Evolutionary conservation across 1,139 yeast species (phyloP).

Genomic region (Taphrina populina): DNA sequence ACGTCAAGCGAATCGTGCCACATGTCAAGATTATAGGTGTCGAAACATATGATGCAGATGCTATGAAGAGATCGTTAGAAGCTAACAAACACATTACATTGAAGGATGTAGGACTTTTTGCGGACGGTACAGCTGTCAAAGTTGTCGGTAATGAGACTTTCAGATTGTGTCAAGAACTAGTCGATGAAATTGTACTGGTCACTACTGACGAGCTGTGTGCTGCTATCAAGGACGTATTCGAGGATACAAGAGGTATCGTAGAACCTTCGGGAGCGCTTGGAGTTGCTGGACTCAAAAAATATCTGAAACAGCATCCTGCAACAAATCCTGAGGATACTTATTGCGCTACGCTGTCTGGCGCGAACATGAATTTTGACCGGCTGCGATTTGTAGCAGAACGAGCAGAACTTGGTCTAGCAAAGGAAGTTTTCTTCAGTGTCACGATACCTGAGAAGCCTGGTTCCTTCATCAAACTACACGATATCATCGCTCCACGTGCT

Average conservation of each 20-base stretch:
- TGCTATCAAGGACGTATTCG: conserved; percentile 93
- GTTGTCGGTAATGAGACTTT: conserved; percentile 87
- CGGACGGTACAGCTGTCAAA: conserved; percentile 99
- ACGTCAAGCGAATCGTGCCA: conserved; percentile 93
- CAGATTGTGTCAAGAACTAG: conserved; percentile 70
- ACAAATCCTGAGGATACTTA: conserved; percentile 53
- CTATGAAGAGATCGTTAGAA: conserved; percentile 71
- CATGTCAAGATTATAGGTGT: conserved; percentile 94
- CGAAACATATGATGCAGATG: conserved; percentile 93
- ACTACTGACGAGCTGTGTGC: conserved; percentile 96
- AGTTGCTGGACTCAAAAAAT: conserved; percentile 90
- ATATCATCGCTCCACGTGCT: conserved; percentile 75
- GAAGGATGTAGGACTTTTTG: conserved; percentile 85
- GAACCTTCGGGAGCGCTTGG: conserved; percentile 97
- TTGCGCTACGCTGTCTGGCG: conserved; percentile 88
- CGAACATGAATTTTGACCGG: conserved; percentile 96
- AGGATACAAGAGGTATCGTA: conserved; percentile 87
- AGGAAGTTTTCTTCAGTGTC: conserved; percentile 85
- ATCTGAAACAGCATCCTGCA: conserved; percentile 63
- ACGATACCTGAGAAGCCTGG: conserved; percentile 93
- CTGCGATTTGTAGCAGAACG: conserved; percentile 96
- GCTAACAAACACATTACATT: conserved; percentile 57
- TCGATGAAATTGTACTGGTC: conserved; percentile 85
- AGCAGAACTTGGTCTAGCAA: conserved; percentile 96
- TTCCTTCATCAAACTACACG: conserved; percentile 73